phyloP scores from a whole-genome alignment of 1,284 basidiomycete species.

The Heimioporus punctisporus region DNA sequence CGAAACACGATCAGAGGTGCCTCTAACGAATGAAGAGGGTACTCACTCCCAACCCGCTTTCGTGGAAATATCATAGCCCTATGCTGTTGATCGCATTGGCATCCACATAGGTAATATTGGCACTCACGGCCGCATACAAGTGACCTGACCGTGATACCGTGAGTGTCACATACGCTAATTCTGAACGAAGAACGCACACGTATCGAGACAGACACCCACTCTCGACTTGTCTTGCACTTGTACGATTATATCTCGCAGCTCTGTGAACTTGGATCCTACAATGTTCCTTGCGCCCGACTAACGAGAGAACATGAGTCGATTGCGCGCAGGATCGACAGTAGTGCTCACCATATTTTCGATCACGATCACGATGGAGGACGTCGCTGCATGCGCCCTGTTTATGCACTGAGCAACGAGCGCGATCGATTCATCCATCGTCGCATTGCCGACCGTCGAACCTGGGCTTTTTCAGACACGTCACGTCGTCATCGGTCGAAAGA shows the following conservation, averaged over 20 bases:
- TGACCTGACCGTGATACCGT: slow-evolving; percentile 52
- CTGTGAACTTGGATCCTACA: slow-evolving; percentile 72
- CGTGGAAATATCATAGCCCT: slow-evolving; percentile 84
- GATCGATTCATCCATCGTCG: slow-evolving; percentile 64
- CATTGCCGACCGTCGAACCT: slow-evolving; percentile 77
- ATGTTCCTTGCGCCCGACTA: slow-evolving; percentile 84
- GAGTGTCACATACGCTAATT: neutral
- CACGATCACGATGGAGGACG: slow-evolving; percentile 63
- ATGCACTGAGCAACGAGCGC: slow-evolving; percentile 73
- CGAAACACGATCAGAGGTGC: no score
- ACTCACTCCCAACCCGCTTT: slow-evolving; percentile 66
- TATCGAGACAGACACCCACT: slow-evolving; percentile 87
- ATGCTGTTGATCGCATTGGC: neutral
- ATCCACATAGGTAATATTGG: neutral
- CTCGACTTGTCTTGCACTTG: slow-evolving; percentile 76
- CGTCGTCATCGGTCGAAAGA: no score
- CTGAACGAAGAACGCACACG: slow-evolving; percentile 52
- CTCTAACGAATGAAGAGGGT: neutral
- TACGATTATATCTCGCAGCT: slow-evolving; percentile 72
- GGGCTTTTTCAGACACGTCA: no score
- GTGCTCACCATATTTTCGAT: slow-evolving; percentile 83
- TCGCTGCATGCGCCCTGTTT: slow-evolving; percentile 77
- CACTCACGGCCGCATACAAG: slow-evolving; percentile 73
- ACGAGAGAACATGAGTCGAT: neutral
- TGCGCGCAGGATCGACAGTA: neutral